Percentiles rank a stretch among this genome's conserved stretches.
Evolutionary conservation across 352 stramenopile species (phyloP).

Genomic region (Phytophthora palmivora): DNA sequence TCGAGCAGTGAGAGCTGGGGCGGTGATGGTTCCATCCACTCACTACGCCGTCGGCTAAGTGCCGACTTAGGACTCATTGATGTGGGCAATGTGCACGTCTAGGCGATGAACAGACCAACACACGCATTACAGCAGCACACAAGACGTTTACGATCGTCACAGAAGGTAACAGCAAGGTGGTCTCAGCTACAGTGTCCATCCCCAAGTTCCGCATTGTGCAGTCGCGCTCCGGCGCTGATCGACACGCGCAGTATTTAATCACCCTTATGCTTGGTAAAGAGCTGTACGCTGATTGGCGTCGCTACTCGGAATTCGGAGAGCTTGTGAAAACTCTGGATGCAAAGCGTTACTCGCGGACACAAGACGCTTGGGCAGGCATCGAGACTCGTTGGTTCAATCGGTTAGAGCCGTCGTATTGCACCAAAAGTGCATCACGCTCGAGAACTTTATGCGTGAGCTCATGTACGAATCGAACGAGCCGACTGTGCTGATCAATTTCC

Average conservation of each 20-base stretch:
- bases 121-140: constrained; percentile 82
- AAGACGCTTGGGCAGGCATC: constrained; percentile 74
- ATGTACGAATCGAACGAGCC: constrained; percentile 90
- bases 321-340: constrained; percentile 80
- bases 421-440: constrained; percentile 89
- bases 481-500: constrained; percentile 78
- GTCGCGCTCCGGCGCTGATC: constrained; percentile 77
- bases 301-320: constrained; percentile 90
- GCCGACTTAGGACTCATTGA: constrained; percentile 78
- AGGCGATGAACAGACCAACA: constrained; percentile 86
- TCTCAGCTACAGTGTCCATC: constrained; percentile 82
- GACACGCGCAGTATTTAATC: constrained; percentile 89
- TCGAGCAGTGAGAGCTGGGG: constrained; percentile 86
- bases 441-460: constrained; percentile 90
- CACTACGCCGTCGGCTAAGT: constrained; percentile 69
- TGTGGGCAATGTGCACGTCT: constrained; percentile 74
- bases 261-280: constrained; percentile 89
- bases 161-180: constrained; percentile 82
- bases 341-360: constrained; percentile 64
- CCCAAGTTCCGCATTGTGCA: constrained; percentile 91
- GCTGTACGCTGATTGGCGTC: constrained; percentile 86
- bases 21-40: constrained; percentile 70
- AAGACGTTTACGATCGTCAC: constrained; percentile 86
- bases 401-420: constrained; percentile 88
- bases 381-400: constrained; percentile 91